phyloP scores from a whole-genome alignment of 2,329 filamentous ascomycete genomes.

The Ophiostoma triangulosporum region DNA sequence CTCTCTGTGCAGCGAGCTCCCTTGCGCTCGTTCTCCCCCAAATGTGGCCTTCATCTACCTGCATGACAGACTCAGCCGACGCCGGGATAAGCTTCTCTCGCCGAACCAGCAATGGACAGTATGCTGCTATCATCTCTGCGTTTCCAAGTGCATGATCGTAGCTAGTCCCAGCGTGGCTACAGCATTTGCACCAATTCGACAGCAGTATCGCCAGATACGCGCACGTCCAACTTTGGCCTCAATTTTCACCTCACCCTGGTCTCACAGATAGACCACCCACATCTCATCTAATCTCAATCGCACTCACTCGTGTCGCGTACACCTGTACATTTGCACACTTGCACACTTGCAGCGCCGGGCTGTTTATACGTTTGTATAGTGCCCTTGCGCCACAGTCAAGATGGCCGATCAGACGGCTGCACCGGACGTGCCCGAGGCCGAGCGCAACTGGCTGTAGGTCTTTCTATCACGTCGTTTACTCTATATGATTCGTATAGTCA shows the following conservation, averaged over 20 bases:
- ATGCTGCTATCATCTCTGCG: conserved; percentile 1
- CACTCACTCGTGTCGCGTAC: neutral
- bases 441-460: conserved; percentile 13
- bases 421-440: conserved; percentile 8
- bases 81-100: conserved; percentile 1
- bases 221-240: neutral
- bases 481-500: neutral
- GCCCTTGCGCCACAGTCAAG: no score
- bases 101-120: conserved; percentile 14
- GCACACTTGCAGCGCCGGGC: neutral
- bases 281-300: neutral
- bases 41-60: conserved; percentile 13
- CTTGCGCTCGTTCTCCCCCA: conserved; percentile 1
- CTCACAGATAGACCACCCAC: conserved; percentile 2
- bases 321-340: neutral
- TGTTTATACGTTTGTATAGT: neutral
- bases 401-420: neutral
- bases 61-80: conserved; percentile 7
- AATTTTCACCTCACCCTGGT: conserved; percentile 1
- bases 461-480: neutral
- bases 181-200: neutral
- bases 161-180: conserved; percentile 8
- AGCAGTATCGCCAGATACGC: neutral
- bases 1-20: neutral
- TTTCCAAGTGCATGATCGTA: conserved; percentile 13